Evolutionary conservation across 371 early-diverging fungal genomes (phyloP).

Genomic region (Circinella minor): DNA sequence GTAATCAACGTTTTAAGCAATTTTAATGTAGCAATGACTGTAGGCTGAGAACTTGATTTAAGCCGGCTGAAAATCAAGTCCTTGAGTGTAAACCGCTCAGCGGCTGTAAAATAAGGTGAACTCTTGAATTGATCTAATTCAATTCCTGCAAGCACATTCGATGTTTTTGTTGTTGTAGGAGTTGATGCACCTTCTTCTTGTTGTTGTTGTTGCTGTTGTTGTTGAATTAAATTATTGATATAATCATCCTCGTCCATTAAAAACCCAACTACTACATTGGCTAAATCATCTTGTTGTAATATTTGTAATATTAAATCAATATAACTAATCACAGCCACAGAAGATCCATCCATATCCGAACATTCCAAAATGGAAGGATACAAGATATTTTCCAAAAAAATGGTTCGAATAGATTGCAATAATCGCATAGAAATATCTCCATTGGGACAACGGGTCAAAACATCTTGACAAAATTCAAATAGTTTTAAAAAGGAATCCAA

Average conservation of each 20-base stretch:
- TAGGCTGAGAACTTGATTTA: constrained; percentile 71
- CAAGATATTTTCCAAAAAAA: constrained; percentile 86
- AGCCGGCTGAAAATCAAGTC: constrained; percentile 80
- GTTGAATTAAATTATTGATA: not conserved
- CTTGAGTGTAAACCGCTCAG: constrained; percentile 73
- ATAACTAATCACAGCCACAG: constrained; percentile 89
- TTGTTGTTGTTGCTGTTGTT: not conserved
- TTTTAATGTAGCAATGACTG: constrained; percentile 84
- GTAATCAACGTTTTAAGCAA: constrained; percentile 78
- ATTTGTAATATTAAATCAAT: constrained; percentile 81
- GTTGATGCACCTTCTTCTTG: constrained; percentile 16
- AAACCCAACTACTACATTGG: constrained; percentile 76
- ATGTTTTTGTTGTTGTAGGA: not conserved
- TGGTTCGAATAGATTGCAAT: constrained; percentile 68
- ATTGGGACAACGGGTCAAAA: constrained; percentile 81
- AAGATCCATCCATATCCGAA: constrained; percentile 91
- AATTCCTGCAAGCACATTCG: constrained; percentile 45
- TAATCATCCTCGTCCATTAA: constrained; percentile 55
- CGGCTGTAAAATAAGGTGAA: constrained; percentile 72
- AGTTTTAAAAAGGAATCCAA: constrained; percentile 80
- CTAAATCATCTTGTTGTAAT: constrained; percentile 75
- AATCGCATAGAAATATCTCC: constrained; percentile 67
- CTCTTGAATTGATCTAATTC: constrained; percentile 82
- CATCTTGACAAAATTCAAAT: constrained; percentile 85
- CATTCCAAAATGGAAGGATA: constrained; percentile 86